These are phyloP conservation scores for Apiospora aurea DNA, from an alignment of 2,329 filamentous ascomycete species.

Conservation along the genomic window DNA sequence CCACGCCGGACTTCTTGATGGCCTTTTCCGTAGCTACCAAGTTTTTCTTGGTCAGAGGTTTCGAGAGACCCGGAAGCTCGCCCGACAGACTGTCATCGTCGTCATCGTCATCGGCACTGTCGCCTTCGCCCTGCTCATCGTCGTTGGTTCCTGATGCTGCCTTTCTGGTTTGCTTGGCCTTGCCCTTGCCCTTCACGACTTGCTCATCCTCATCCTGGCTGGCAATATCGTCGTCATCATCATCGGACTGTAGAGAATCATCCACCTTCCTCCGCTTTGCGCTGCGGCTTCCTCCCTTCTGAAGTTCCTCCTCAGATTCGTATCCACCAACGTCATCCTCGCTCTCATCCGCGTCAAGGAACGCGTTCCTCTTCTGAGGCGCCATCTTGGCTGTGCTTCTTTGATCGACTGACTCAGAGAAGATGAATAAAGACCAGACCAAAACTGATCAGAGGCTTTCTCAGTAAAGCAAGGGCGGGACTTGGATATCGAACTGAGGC, in stretches of 20 bases:
- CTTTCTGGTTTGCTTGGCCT: constrained; percentile 28
- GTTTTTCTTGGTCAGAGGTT: constrained; percentile 70
- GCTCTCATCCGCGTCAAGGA: constrained; percentile 67
- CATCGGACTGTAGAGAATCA: constrained; percentile 36
- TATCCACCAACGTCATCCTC: constrained; percentile 66
- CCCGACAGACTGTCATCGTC: constrained; percentile 37
- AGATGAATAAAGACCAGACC: neutral
- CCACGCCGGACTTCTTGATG: constrained; percentile 76
- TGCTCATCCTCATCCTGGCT: constrained; percentile 34
- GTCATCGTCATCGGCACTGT: constrained; percentile 25
- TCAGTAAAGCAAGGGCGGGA: neutral
- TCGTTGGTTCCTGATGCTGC: constrained; percentile 32
- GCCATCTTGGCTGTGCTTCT: constrained; percentile 58
- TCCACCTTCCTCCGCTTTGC: constrained; percentile 58
- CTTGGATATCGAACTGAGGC: neutral
- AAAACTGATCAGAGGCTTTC: too few species aligned
- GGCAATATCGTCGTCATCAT: constrained; percentile 39
- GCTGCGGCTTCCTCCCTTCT: constrained; percentile 67
- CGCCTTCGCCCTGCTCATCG: constrained; percentile 31
- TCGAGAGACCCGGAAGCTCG: constrained; percentile 57
- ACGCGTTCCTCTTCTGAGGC: constrained; percentile 74
- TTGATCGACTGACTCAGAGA: neutral
- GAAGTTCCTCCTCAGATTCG: constrained; percentile 71
- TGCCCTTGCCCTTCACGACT: constrained; percentile 35
- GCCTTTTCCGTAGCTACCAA: constrained; percentile 69